A percentile compares a stretch with the other conserved stretches of the same genome.
Conservation (phyloP, 2,329 filamentous ascomycete genomes). For the Tricladium varicosporioides region DNA sequence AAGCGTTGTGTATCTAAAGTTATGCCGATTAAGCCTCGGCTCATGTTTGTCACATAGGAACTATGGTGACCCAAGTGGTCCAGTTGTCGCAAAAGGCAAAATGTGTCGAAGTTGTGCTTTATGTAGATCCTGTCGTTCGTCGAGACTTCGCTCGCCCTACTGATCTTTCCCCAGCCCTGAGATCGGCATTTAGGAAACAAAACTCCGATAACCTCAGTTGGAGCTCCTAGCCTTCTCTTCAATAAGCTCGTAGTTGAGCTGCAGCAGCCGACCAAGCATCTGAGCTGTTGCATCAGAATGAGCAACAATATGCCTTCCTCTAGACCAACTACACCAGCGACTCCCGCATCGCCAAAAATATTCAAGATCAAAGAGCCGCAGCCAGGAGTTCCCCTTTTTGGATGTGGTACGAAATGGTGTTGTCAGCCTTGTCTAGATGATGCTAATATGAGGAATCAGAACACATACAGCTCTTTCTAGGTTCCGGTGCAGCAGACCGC, state of each 20-base stretch:
- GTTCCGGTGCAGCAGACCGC: conserved; percentile 54
- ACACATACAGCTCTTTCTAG: conserved; percentile 68
- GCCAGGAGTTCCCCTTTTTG: conserved; percentile 59
- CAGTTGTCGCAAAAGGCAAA: no score
- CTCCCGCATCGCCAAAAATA: conserved; percentile 23
- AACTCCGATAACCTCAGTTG: not conserved
- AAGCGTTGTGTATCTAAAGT: not conserved
- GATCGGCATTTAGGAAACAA: not conserved
- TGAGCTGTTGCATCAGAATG: conserved; percentile 8
- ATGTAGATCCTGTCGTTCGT: no score
- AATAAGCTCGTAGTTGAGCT: not conserved
- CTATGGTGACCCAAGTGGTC: no score
- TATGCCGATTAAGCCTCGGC: not conserved
- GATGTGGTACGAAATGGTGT: conserved; percentile 52
- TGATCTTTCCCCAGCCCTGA: not conserved
- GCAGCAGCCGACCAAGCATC: not conserved
- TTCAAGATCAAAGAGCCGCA: conserved; percentile 56
- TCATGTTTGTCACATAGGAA: not conserved
- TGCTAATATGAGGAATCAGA: conserved; percentile 45
- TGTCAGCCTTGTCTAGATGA: conserved; percentile 16
- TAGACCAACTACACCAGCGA: conserved; percentile 31
- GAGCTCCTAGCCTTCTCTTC: not conserved
- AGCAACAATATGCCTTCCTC: conserved; percentile 29
- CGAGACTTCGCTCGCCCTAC: not conserved
- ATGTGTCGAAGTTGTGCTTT: no score